Conservation (phyloP, 2,329 filamentous ascomycete genomes). For the Monosporascus sp. region DNA sequence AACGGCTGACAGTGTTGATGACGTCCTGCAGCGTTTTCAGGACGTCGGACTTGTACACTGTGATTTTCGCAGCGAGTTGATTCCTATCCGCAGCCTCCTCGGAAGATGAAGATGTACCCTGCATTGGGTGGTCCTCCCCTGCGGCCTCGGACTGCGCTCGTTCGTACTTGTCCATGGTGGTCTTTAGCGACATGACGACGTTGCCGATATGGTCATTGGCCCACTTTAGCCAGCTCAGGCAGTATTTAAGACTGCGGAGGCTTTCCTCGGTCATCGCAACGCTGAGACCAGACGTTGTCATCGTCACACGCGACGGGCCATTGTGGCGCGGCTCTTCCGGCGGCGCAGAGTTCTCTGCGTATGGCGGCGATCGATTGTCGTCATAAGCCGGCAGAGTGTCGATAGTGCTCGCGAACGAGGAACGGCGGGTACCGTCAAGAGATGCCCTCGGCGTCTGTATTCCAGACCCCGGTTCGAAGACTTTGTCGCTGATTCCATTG, state of each 20-base stretch:
- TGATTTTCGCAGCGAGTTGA: conserved; percentile 59
- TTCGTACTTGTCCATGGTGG: conserved; percentile 78
- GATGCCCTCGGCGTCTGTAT: conserved; percentile 28
- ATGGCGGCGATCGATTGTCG: conserved; percentile 68
- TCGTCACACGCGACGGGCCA: conserved; percentile 67
- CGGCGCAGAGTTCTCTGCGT: conserved; percentile 54
- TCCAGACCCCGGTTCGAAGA: conserved; percentile 21
- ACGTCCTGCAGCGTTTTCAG: conserved; percentile 76
- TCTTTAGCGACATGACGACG: conserved; percentile 68
- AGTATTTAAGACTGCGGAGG: conserved; percentile 77
- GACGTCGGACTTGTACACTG: conserved; percentile 63
- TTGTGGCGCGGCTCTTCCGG: conserved; percentile 24
- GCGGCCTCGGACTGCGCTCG: conserved; percentile 28
- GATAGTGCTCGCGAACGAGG: conserved; percentile 61
- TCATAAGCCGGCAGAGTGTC: conserved; percentile 84
- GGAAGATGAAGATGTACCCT: conserved; percentile 13
- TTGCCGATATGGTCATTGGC: conserved; percentile 77
- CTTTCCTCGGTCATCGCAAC: conserved; percentile 90
- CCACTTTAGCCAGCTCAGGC: conserved; percentile 72
- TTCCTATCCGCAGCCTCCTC: conserved; percentile 35
- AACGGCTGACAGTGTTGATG: conserved; percentile 80
- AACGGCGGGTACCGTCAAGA: conserved; percentile 34
- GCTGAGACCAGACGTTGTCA: conserved; percentile 85
- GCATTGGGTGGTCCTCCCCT: conserved; percentile 19
- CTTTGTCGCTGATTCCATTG: conserved; percentile 26